phyloP scores from a whole-genome alignment of 2,329 filamentous ascomycete species.

The Parastagonospora avenae region DNA sequence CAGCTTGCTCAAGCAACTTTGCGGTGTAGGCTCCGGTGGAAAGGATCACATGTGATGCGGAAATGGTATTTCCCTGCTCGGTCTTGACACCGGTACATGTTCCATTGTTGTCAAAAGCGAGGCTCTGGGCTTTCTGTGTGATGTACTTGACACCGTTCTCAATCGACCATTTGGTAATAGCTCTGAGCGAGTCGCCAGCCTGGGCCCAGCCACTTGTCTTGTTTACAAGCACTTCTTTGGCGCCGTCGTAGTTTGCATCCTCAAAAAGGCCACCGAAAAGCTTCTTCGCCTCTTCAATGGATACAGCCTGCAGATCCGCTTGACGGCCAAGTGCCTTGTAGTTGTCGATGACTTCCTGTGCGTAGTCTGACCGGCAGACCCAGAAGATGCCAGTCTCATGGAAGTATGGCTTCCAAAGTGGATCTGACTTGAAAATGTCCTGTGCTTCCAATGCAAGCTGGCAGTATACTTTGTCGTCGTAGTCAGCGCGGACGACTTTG shows the following conservation, averaged over 20 bases:
- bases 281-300: slow-evolving; percentile 58
- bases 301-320: slow-evolving; percentile 53
- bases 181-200: slow-evolving; percentile 63
- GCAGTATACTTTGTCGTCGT: slow-evolving; percentile 68
- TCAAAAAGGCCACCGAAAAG: slow-evolving; percentile 65
- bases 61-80: slow-evolving; percentile 38
- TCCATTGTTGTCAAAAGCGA: slow-evolving; percentile 56
- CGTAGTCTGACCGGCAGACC: slow-evolving; percentile 49
- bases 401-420: slow-evolving; percentile 60
- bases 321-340: slow-evolving; percentile 56
- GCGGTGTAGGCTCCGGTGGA: slow-evolving; percentile 52
- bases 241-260: slow-evolving; percentile 64
- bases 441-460: slow-evolving; percentile 69
- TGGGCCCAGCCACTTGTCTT: slow-evolving; percentile 66
- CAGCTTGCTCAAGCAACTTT: slow-evolving; percentile 55
- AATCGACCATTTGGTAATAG: slow-evolving; percentile 59
- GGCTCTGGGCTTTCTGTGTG: slow-evolving; percentile 55
- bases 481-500: slow-evolving; percentile 73
- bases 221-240: slow-evolving; percentile 66
- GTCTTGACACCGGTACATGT: slow-evolving; percentile 46
- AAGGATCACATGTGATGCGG: slow-evolving; percentile 40
- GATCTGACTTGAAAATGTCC: slow-evolving; percentile 63
- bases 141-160: slow-evolving; percentile 65
- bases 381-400: slow-evolving; percentile 59
- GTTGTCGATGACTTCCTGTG: slow-evolving; percentile 55